phyloP scores from a whole-genome alignment of 805 yeast species.

The Candida anglica region DNA sequence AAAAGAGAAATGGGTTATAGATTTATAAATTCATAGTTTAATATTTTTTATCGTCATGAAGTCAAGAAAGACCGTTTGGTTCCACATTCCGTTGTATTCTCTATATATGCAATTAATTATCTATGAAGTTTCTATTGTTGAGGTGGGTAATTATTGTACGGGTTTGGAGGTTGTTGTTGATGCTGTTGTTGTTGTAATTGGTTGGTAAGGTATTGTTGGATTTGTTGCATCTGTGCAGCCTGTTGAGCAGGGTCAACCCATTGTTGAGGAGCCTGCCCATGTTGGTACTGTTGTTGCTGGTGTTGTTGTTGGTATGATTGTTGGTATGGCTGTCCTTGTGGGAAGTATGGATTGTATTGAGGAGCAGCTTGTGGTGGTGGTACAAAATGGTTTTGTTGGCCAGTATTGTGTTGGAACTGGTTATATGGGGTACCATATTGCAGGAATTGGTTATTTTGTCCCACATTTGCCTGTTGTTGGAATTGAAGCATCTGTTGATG shows the following conservation, averaged over 20 bases:
- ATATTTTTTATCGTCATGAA: too few relatives aligned
- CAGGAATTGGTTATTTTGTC: slow-evolving; percentile 3
- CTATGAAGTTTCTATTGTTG: too few relatives aligned
- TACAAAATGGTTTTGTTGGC: background rate
- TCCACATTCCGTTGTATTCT: too few relatives aligned
- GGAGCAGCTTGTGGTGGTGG: slow-evolving; percentile 6
- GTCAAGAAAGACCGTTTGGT: too few relatives aligned
- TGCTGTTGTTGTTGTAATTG: slow-evolving; percentile 14
- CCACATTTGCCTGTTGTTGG: slow-evolving; percentile 17
- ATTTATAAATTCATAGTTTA: too few relatives aligned
- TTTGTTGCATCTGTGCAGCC: slow-evolving; percentile 18
- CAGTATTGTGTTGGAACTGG: background rate
- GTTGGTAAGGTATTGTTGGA: slow-evolving; percentile 17
- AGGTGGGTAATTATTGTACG: slow-evolving; percentile 1
- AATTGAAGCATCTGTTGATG: slow-evolving; percentile 9
- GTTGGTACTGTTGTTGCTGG: slow-evolving; percentile 5
- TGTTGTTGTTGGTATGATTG: too few relatives aligned
- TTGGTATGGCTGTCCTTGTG: slow-evolving; percentile 1
- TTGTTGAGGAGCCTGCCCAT: slow-evolving; percentile 5
- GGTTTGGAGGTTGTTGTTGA: slow-evolving; percentile 10
- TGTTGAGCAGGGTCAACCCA: background rate
- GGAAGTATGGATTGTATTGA: slow-evolving; percentile 6
- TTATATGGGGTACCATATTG: too few relatives aligned
- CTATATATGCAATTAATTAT: too few relatives aligned
- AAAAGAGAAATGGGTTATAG: too few relatives aligned